These are phyloP conservation scores for Aurantiochytrium sp. DNA, from an alignment of 108 stramenopile genomes.

Conservation along the genomic window DNA sequence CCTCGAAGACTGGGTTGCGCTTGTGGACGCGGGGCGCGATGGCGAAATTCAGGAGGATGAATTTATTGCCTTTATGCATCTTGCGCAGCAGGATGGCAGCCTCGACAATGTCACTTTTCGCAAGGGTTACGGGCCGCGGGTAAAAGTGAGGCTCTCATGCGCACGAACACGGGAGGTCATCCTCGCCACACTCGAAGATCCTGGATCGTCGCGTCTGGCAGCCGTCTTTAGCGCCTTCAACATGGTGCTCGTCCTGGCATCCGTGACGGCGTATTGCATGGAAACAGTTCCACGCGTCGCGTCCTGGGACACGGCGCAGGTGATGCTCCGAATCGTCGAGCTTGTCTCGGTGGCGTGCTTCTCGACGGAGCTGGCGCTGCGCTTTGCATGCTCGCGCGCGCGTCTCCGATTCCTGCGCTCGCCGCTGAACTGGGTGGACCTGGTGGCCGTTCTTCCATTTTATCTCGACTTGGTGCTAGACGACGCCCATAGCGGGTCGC, in stretches of 20 bases:
- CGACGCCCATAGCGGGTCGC: neutral
- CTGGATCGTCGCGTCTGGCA: neutral
- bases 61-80: neutral
- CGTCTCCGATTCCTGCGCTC: neutral
- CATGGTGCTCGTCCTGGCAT: neutral
- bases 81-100: neutral
- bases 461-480: constrained; percentile 21
- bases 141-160: neutral
- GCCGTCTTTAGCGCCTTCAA: neutral
- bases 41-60: neutral
- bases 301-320: neutral
- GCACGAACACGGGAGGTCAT: neutral
- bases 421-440: constrained; percentile 32
- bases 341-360: neutral
- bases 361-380: neutral
- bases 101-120: neutral
- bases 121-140: neutral
- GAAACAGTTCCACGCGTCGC: neutral
- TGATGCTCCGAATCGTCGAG: neutral
- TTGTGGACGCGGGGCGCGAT: neutral
- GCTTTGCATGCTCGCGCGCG: neutral
- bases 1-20: neutral
- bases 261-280: neutral
- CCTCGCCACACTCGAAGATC: neutral
- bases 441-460: constrained; percentile 38